Conservation (phyloP, 2,329 filamentous ascomycete species). For the Pezicula rhizophila region DNA sequence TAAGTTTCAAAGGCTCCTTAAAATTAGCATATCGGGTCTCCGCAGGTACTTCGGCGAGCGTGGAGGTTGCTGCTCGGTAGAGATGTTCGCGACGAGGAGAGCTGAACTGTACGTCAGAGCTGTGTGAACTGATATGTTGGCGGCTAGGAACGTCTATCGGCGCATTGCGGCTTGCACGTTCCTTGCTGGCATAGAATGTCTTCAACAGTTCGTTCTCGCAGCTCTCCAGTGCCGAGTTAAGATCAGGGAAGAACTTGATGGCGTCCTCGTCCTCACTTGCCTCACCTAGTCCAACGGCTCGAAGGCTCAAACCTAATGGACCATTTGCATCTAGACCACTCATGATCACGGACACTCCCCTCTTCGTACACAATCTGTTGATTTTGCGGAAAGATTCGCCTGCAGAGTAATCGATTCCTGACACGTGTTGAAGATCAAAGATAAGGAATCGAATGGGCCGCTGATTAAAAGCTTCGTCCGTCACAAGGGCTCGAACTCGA, state of each 20-base stretch:
- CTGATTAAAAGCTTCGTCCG: conserved; percentile 71
- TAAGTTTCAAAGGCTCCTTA: conserved; percentile 82
- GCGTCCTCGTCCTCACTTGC: conserved; percentile 50
- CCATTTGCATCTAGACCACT: conserved; percentile 74
- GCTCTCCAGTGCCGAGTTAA: conserved; percentile 88
- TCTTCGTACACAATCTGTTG: conserved; percentile 72
- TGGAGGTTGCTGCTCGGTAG: conserved; percentile 69
- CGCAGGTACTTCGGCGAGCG: conserved; percentile 58
- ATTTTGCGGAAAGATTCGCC: conserved; percentile 93
- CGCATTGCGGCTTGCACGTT: conserved; percentile 42
- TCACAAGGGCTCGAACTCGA: conserved; percentile 73
- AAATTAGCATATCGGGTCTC: conserved; percentile 74
- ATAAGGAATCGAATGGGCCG: conserved; percentile 85
- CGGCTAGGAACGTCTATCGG: conserved; percentile 24
- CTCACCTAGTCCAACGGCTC: conserved; percentile 75
- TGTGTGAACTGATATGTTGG: conserved; percentile 24
- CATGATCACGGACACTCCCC: conserved; percentile 74
- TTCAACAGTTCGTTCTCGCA: conserved; percentile 93
- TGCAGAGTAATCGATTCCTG: conserved; percentile 90
- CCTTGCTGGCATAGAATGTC: conserved; percentile 66
- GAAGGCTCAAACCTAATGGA: conserved; percentile 70
- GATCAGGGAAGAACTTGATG: conserved; percentile 76
- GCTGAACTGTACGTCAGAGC: conserved; percentile 53
- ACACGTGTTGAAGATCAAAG: conserved; percentile 83
- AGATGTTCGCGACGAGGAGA: conserved; percentile 78